Evolutionary conservation across 169 alveolate species (phyloP), one percentile per base, ranked within the genome.

Genomic region (Plasmodium gallinaceum): DNA sequence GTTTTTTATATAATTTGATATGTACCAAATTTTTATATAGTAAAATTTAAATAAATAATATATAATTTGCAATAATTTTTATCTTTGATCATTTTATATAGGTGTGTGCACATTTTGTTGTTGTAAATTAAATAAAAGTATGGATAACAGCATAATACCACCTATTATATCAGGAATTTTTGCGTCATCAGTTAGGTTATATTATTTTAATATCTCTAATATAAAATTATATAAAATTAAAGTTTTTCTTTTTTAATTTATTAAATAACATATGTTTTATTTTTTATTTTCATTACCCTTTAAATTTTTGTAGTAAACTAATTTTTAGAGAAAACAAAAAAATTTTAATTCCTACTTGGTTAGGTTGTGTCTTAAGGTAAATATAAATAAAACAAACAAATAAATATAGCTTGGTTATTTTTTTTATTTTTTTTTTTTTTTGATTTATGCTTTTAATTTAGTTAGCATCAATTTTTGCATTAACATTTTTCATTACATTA

Each of bases 291-390:
- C 43, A 42, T 0, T 16, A 32, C 60, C 20, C 58, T 60, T 39
- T 24, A 5, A 12, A 12, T 16, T 57, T 20, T 5, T 39, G 39
- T 16, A 73, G 86, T 58, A 73, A 73, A 8, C 12, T 58, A 39
- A 22, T 74, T 8, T 78, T 78, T 60, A 78, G 89, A 60, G 89
- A 78, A 60, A 46, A 22, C 20, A 51, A 64, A 32, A 78, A 37
- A 58, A 42, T 48, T 16, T 58, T 78, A 32, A 78, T 78, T 43
- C 89, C 89, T 20, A 57, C 69, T 9, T 78, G 89, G 89, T 42
- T 78, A n/a, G 89, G 89, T 4, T 78, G 89, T 39, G 22, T 62
- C 57, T 45, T 78, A 48, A 78, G 89, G 89, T 78, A 78, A 48
- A 26, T 43, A 14, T 60, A 16, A 10, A 0, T 20, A 7, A 16